A percentile compares a stretch with the other conserved stretches of the same genome.
These are phyloP conservation scores for Bruguiera parviflora DNA, from an alignment of 345 rosid genomes.

Conservation along the genomic window DNA sequence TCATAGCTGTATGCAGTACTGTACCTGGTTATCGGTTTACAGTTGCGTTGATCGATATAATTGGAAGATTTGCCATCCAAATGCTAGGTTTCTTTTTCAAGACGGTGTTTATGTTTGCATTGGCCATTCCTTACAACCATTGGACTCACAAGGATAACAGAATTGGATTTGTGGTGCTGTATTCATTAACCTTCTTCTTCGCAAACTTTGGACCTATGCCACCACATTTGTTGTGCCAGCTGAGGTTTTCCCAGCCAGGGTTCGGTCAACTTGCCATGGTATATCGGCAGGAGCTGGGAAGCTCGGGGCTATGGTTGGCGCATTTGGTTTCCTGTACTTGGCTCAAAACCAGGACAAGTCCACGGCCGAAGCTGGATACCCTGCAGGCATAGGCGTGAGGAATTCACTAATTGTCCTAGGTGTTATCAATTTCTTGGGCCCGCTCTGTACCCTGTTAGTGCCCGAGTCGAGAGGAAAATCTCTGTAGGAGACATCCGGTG, in stretches of 20 bases:
- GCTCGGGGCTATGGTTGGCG: conserved; percentile 51
- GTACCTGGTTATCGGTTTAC: conserved; percentile 59
- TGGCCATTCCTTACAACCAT: conserved; percentile 67
- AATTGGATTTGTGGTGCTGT: conserved; percentile 55
- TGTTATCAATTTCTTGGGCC: conserved; percentile 2
- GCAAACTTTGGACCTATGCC: conserved; percentile 76
- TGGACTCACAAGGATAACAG: conserved; percentile 65
- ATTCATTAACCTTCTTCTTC: conserved; percentile 72
- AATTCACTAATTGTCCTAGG: conserved; percentile 9
- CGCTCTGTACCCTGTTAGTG: background rate
- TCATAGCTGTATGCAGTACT: conserved; percentile 59
- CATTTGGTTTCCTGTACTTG: conserved; percentile 7
- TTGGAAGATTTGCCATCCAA: conserved; percentile 66
- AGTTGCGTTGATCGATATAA: conserved; percentile 49
- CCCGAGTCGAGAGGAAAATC: conserved; percentile 18
- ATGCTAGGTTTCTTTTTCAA: conserved; percentile 73
- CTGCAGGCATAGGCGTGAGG: conserved; percentile 6
- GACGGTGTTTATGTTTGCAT: conserved; percentile 70
- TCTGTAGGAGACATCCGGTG: conserved; percentile 68
- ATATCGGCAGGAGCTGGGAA: conserved; percentile 56
- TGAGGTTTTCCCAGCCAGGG: conserved; percentile 4
- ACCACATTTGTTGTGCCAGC: conserved; percentile 52
- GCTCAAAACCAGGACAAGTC: conserved; percentile 17
- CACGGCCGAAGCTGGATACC: conserved; percentile 18
- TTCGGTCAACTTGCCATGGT: background rate